Conservation (phyloP, 2,329 filamentous ascomycete genomes). For the Pseudogymnoascus sp. region DNA sequence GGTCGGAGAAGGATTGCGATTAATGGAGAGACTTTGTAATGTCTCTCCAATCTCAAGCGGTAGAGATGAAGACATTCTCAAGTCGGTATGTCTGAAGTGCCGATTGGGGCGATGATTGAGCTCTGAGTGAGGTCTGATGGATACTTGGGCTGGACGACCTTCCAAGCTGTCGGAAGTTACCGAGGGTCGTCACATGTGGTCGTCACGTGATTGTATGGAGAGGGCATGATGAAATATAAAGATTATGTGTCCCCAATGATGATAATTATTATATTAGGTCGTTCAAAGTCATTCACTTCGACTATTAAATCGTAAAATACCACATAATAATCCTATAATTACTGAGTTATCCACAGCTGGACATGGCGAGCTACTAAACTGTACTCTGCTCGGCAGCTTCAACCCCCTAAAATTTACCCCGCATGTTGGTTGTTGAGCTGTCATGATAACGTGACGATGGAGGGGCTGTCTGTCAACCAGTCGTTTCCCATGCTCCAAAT, state of each 20-base stretch:
- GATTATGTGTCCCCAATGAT: not conserved
- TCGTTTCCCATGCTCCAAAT: constrained; percentile 5
- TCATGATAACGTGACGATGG: constrained; percentile 8
- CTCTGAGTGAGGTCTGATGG: not conserved
- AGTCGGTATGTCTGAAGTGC: not conserved
- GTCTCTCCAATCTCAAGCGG: constrained; percentile 65
- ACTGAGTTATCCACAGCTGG: not conserved
- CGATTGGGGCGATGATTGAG: not conserved
- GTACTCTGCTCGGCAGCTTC: not conserved
- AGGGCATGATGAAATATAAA: not conserved
- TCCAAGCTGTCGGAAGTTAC: constrained; percentile 1
- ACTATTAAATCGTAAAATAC: not conserved
- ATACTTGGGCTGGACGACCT: not conserved
- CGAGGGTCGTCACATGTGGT: not conserved
- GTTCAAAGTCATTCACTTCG: not conserved
- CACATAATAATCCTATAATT: not conserved
- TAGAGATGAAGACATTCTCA: constrained; percentile 22
- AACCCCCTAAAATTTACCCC: constrained; percentile 1
- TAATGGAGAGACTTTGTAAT: constrained; percentile 74
- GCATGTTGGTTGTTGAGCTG: constrained; percentile 2
- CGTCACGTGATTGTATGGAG: not conserved
- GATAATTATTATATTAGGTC: not conserved
- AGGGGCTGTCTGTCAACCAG: not conserved
- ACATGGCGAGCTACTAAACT: not conserved
- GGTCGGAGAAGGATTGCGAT: constrained; percentile 58